A percentile compares a stretch with the other conserved stretches of the same genome.
Evolutionary conservation across 176 grass and related monocot genomes (phyloP).

Genomic region (Raddia guianensis): DNA sequence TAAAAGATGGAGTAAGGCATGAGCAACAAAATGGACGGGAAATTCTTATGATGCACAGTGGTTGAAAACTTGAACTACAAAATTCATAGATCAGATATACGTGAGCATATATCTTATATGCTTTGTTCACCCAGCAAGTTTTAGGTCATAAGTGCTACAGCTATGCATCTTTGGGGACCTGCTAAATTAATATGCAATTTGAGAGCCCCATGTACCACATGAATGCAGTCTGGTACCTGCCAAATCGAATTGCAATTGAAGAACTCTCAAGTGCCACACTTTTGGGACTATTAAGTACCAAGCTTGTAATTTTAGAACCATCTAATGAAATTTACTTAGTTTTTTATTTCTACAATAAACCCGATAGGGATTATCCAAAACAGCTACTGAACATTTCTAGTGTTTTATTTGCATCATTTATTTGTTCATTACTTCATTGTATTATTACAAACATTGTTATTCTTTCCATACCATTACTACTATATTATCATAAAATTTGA

Average conservation of each 20-base stretch:
- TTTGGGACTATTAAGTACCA: background rate
- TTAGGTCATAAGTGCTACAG: background rate
- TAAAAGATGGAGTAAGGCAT: background rate
- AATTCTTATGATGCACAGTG: background rate
- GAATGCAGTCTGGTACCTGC: constrained; percentile 9
- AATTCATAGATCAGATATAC: background rate
- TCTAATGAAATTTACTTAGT: background rate
- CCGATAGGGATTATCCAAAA: constrained; percentile 5
- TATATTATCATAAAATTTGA: constrained; percentile 23
- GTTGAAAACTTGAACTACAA: background rate
- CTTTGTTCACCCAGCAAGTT: background rate
- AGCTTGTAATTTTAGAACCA: background rate
- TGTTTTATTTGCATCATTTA: constrained; percentile 11
- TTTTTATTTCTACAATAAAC: background rate
- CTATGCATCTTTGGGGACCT: constrained; percentile 10
- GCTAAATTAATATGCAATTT: background rate
- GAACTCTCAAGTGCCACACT: background rate
- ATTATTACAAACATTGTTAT: constrained; percentile 14
- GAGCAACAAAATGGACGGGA: background rate
- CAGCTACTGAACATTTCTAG: background rate
- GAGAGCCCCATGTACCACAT: background rate
- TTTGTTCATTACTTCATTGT: background rate
- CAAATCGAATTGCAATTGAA: constrained; percentile 12
- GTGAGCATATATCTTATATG: background rate
- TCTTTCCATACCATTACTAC: constrained; percentile 10